phyloP scores from a whole-genome alignment of 2,329 filamentous ascomycete genomes.

The Mariannaea sp. region DNA sequence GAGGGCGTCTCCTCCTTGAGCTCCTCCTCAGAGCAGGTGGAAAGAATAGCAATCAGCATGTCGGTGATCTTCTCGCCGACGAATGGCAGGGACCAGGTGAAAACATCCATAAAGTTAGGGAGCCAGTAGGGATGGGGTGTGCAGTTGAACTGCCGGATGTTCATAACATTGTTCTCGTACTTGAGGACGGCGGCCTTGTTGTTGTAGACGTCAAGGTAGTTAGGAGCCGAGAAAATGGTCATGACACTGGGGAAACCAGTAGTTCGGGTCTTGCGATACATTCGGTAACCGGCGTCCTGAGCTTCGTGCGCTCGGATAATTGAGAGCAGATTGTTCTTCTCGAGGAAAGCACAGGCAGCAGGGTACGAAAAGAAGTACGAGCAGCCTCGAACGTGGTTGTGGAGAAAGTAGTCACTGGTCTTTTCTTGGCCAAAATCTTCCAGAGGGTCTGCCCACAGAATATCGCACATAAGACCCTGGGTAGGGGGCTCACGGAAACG shows the following conservation, averaged over 20 bases:
- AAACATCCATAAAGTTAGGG: slow-evolving; percentile 99
- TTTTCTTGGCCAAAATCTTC: slow-evolving; percentile 99
- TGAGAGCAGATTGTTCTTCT: slow-evolving; percentile 98
- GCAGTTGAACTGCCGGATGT: slow-evolving; percentile 99
- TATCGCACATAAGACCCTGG: slow-evolving; percentile 98
- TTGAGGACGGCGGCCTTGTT: slow-evolving; percentile 99
- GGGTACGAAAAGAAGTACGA: slow-evolving; percentile 99
- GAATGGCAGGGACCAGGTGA: slow-evolving; percentile 99
- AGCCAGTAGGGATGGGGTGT: slow-evolving; percentile 99
- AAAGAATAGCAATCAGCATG: slow-evolving; percentile 98
- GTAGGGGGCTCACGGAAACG: slow-evolving; percentile 97
- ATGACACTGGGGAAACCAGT: slow-evolving; percentile 99
- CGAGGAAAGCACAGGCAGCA: slow-evolving; percentile 93
- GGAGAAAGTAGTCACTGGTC: slow-evolving; percentile 94
- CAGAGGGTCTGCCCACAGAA: slow-evolving; percentile 96
- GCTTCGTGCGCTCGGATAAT: slow-evolving; percentile 98
- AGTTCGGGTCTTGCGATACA: slow-evolving; percentile 98
- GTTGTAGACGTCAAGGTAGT: slow-evolving; percentile 99
- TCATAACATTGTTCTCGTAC: slow-evolving; percentile 99
- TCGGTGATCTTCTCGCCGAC: slow-evolving; percentile 99
- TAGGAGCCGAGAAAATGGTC: slow-evolving; percentile 99
- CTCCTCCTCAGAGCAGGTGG: slow-evolving; percentile 98
- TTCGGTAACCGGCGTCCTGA: slow-evolving; percentile 96
- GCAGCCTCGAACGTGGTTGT: slow-evolving; percentile 97
- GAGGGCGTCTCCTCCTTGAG: slow-evolving; percentile 84